Evolutionary conservation across 164 flowering plant genomes (phyloP).

Genomic region (Cinnamomum micranthum): DNA sequence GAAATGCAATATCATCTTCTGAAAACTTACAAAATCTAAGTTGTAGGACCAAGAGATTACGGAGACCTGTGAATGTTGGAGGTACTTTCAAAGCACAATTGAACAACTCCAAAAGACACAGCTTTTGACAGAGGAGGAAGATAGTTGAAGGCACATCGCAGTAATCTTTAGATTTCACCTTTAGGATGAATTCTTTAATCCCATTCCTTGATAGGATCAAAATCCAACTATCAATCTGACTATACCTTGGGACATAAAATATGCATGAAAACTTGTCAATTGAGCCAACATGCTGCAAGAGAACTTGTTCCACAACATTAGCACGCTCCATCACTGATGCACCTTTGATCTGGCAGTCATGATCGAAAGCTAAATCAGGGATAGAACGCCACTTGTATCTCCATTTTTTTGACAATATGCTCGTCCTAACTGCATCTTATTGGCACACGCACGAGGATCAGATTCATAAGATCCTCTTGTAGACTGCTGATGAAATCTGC

Average conservation of each 20-base stretch:
- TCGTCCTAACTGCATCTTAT: too few species aligned
- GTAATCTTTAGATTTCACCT: constrained; percentile 23
- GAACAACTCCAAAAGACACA: constrained; percentile 17
- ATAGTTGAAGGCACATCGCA: constrained; percentile 39
- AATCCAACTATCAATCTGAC: not conserved
- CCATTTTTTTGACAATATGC: not conserved
- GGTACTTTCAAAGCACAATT: constrained; percentile 63
- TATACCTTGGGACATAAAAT: not conserved
- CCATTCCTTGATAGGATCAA: not conserved
- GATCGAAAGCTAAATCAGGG: not conserved
- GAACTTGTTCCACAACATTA: not conserved
- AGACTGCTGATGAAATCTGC: not conserved
- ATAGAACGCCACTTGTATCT: constrained; percentile 1
- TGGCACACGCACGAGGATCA: too few species aligned
- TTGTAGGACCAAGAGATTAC: constrained; percentile 39
- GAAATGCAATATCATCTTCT: constrained; percentile 39
- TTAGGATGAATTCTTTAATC: constrained; percentile 1
- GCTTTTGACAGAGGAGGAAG: constrained; percentile 48
- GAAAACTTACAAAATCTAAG: constrained; percentile 47
- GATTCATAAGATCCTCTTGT: not conserved
- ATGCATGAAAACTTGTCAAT: not conserved
- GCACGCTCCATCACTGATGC: not conserved
- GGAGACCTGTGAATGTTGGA: constrained; percentile 50
- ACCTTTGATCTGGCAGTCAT: not conserved
- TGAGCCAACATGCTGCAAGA: not conserved